phyloP scores from a whole-genome alignment of 2,329 filamentous ascomycete species.

The Chaetothyriales sp. region DNA sequence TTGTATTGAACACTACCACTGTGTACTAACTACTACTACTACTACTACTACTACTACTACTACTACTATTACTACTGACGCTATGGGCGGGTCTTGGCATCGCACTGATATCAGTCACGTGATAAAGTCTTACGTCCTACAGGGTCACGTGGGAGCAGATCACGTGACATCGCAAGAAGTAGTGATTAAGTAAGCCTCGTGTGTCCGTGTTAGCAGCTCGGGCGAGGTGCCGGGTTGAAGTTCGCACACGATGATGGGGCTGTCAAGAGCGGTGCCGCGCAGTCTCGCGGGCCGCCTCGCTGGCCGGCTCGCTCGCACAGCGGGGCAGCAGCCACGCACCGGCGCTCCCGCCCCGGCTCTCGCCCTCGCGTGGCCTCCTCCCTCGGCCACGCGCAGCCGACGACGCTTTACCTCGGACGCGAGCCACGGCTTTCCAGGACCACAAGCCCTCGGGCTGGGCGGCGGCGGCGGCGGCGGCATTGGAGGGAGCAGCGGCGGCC shows the following conservation, averaged over 20 bases:
- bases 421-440: slow-evolving; percentile 15
- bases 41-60: too few relatives aligned
- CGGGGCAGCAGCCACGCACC: slow-evolving; percentile 2
- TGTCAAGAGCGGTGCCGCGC: slow-evolving; percentile 4
- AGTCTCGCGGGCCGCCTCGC: background rate
- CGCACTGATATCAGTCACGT: too few relatives aligned
- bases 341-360: slow-evolving; percentile 1
- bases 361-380: slow-evolving; percentile 11
- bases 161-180: too few relatives aligned
- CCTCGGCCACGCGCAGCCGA: slow-evolving; percentile 14
- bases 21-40: too few relatives aligned
- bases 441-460: background rate
- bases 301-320: background rate
- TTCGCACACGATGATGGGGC: slow-evolving; percentile 1
- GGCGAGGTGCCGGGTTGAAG: background rate
- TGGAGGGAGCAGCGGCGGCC: slow-evolving; percentile 21
- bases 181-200: too few relatives aligned
- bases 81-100: too few relatives aligned
- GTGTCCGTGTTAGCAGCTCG: background rate
- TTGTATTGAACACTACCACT: too few relatives aligned
- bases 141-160: too few relatives aligned
- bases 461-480: slow-evolving; percentile 20
- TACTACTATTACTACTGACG: too few relatives aligned
- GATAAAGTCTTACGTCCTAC: too few relatives aligned
- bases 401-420: slow-evolving; percentile 14